These are phyloP conservation scores for Curvularia sp. DNA, from an alignment of 2,329 filamentous ascomycete species.

Conservation along the genomic window DNA sequence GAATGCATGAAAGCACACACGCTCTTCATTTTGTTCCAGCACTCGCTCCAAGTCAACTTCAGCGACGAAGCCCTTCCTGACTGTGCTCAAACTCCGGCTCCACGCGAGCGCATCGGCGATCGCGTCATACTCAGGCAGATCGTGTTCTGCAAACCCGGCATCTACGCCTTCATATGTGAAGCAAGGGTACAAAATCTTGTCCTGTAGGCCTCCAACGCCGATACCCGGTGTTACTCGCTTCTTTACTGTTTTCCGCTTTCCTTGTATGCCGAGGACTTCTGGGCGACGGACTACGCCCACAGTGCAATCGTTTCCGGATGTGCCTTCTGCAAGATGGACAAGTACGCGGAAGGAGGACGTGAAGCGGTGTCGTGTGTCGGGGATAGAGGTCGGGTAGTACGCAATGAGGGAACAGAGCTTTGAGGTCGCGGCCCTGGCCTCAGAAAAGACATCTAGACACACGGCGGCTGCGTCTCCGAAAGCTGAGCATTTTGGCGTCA, in stretches of 20 bases:
- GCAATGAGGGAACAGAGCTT: constrained; percentile 66
- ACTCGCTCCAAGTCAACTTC: constrained; percentile 56
- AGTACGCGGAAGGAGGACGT: constrained; percentile 57
- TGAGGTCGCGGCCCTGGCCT: constrained; percentile 57
- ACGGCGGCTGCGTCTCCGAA: constrained; percentile 68
- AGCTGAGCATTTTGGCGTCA: constrained; percentile 51
- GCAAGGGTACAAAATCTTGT: constrained; percentile 53
- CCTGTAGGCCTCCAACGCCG: constrained; percentile 56
- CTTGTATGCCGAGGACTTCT: constrained; percentile 61
- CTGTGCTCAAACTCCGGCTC: constrained; percentile 66
- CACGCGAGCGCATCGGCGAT: constrained; percentile 71
- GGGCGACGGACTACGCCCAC: constrained; percentile 59
- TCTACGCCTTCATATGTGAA: constrained; percentile 64
- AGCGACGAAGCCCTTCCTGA: constrained; percentile 66
- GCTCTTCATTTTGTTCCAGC: constrained; percentile 53
- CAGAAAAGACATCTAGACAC: constrained; percentile 64
- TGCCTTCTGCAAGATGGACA: constrained; percentile 62
- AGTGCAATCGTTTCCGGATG: constrained; percentile 45
- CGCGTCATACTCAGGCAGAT: constrained; percentile 71
- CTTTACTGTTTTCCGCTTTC: constrained; percentile 56
- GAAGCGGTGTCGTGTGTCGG: constrained; percentile 57
- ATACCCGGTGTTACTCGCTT: constrained; percentile 60
- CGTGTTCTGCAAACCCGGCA: constrained; percentile 73
- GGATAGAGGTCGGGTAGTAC: constrained; percentile 68
- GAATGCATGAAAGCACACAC: constrained; percentile 23